These are phyloP conservation scores for Apocynum venetum DNA, from an alignment of 257 asterid genomes.

Conservation along the genomic window DNA sequence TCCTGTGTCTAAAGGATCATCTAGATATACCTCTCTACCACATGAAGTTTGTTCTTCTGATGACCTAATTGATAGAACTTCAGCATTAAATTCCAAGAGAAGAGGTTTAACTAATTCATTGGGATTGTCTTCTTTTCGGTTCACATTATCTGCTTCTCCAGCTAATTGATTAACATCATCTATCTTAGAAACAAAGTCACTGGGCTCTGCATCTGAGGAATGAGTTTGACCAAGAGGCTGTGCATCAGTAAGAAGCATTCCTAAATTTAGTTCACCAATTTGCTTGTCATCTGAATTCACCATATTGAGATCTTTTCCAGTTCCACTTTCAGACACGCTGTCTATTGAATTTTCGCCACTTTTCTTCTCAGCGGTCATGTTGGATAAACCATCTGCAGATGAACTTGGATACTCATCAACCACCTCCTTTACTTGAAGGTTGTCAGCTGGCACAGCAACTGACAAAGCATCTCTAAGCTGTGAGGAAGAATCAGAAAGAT, in stretches of 20 bases:
- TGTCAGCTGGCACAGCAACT: constrained; percentile 23
- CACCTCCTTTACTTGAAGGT: constrained; percentile 18
- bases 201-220: neutral
- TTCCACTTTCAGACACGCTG: constrained; percentile 18
- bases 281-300: constrained; percentile 23
- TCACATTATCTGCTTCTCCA: constrained; percentile 24
- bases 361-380: constrained; percentile 13
- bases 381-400: constrained; percentile 8
- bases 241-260: constrained; percentile 1
- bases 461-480: constrained; percentile 18
- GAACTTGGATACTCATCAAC: constrained; percentile 22
- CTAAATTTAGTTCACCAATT: constrained; percentile 25
- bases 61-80: constrained; percentile 18
- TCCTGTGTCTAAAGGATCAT: constrained; percentile 20
- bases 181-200: constrained; percentile 4
- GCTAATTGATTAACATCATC: constrained; percentile 22
- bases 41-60: constrained; percentile 24
- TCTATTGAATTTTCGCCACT: constrained; percentile 19
- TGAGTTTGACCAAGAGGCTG: constrained; percentile 9
- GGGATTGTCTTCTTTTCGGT: constrained; percentile 23
- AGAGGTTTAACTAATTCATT: constrained; percentile 26
- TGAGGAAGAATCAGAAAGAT: constrained; percentile 15
- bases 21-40: constrained; percentile 30
- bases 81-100: constrained; percentile 20
- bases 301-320: constrained; percentile 26